Base-by-base conservation (phyloP, 495 filamentous ascomycete genomes). In the Beverwykella pulmonaria region DNA sequence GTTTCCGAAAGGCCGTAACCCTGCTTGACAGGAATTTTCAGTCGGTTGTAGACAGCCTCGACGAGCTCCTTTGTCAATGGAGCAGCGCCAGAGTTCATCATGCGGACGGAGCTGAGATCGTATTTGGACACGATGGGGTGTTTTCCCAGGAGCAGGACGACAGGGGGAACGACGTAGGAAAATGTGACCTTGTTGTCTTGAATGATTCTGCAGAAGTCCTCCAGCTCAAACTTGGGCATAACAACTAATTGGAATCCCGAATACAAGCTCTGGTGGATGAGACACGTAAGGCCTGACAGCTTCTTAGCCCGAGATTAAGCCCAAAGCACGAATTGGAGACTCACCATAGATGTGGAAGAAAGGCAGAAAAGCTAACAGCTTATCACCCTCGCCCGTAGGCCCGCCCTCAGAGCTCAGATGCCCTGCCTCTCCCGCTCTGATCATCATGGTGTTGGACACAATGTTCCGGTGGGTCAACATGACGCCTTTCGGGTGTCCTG, bases 331-430 rank as follows among this genome's bases (percentile, higher is more conserved):
- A 20, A 54, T 7, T 14, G 9, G 27, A 19, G 29, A 68, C 77
- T 75, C 71, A 75, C 90, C 91, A 71, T 97, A 98, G 63, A 88
- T 94, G 76, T 98, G 93, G 78, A 92, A 97, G 74, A 98, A 97
- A 0, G 94, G 83, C n/a, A 97, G 72, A 62, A 97, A 88, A 1
- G 88, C 92, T 44, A 97, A 71, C 20, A 94, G 74, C 20, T 80
- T 84, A 71, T 95, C 91, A 1, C 89, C 88, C 46, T 85, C 77
- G 0, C 85, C 85, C 74, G 88, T 84, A 17, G 74, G 63, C 2
- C 87, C 86, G 7, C 84, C 85, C 48, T 87, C 77, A 76, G 86
- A 86, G 2, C 73, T 80, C 62, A 92, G 73, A 48, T 89, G 80
- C 0, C 77, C 78, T 0, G 78, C 82, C 39, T 96, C 91, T 0